phyloP scores from a whole-genome alignment of 176 grass and related monocot genomes.

The Phragmites australis region DNA sequence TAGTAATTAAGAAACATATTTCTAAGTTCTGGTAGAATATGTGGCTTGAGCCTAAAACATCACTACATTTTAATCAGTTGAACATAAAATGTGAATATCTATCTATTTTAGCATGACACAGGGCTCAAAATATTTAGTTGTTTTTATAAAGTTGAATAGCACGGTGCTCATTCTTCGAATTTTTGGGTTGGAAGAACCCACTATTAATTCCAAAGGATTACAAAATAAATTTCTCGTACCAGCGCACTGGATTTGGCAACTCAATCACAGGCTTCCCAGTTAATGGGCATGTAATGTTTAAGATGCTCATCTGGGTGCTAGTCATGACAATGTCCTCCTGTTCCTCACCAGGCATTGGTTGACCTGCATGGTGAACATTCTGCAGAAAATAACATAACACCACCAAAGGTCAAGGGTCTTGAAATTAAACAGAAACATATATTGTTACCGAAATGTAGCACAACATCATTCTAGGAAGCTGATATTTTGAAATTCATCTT shows the following conservation, averaged over 20 bases:
- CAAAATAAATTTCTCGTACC: constrained; percentile 46
- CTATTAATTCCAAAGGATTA: neutral
- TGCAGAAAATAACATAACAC: constrained; percentile 38
- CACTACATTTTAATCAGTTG: neutral
- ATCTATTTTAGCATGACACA: neutral
- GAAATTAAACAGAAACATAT: neutral
- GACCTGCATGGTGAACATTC: constrained; percentile 85
- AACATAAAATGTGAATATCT: neutral
- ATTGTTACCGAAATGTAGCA: neutral
- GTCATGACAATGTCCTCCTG: constrained; percentile 95
- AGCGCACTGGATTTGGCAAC: constrained; percentile 72
- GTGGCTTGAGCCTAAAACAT: neutral
- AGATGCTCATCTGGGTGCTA: constrained; percentile 62
- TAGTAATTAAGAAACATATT: neutral
- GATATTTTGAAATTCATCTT: neutral
- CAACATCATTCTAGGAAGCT: neutral
- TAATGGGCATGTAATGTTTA: constrained; percentile 70
- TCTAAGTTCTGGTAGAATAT: neutral
- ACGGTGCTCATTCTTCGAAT: neutral
- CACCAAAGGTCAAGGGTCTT: neutral
- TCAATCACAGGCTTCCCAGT: constrained; percentile 77
- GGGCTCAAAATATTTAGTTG: neutral
- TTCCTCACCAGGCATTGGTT: constrained; percentile 93
- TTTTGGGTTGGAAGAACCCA: neutral
- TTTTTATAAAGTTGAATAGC: neutral